Base-by-base conservation (phyloP, 495 filamentous ascomycete genomes). In the Cladorrhinum samala region DNA sequence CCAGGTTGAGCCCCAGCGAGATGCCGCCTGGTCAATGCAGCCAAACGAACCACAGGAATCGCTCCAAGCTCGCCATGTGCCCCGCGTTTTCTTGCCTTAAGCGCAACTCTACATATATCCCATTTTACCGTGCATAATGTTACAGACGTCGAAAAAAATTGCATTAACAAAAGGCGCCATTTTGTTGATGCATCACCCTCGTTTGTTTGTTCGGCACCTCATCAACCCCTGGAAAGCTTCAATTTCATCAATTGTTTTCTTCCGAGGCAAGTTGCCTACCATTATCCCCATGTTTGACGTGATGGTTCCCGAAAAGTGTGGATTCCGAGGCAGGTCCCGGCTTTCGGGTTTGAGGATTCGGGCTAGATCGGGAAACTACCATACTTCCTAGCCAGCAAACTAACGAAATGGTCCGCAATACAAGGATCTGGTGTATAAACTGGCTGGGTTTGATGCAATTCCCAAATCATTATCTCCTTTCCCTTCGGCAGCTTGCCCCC, bases 251-350 rank as follows among this genome's bases (percentile, higher is more conserved):
- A 2, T 11, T 6, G 13, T 13, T n/a, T 48, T 19, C 7, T 25
- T 21, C 17, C 39, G n/a, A 21, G 45, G 7, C 20, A 8, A 27
- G 7, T 11, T 48, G 9, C 23, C 23, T 36, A 25, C 24, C 47
- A 39, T 19, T n/a, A 9, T 46, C 37, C 33, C 48, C 50, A 17
- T 49, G 30, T 23, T 48, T n/a, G n/a, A n/a, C n/a, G 5, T 33
- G 27, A 33, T 41, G 41, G 48, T 17, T 52, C 19, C 42, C 55
- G 46, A 50, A 51, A 44, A 52, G 54, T 58, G 55, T 56, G 55
- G 33, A 44, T 52, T 50, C 62, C 62, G 63, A 66, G 63, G 60
- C 56, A 66, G 63, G 60, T 54, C 54, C 60, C 56, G 53, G 53
- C 23, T 5, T 43, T 62, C 57, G 63, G 57, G 21, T 42, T 30